Percentiles rank a stretch among this genome's conserved stretches.
phyloP scores from a whole-genome alignment of 2,329 filamentous ascomycete species.

The Scopulariopsis brevicaulis region DNA sequence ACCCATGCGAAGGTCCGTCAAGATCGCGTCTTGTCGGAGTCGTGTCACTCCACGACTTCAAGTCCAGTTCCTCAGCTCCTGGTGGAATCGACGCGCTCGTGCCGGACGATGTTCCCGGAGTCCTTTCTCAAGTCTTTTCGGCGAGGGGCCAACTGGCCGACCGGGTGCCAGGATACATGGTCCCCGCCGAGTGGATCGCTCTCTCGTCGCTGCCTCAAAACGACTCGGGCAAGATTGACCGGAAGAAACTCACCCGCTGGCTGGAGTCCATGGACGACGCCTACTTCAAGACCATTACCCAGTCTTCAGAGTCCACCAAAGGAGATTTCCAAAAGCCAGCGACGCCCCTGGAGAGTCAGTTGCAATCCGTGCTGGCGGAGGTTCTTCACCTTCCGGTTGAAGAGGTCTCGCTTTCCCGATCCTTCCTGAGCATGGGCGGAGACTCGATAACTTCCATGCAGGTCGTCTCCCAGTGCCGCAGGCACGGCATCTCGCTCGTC shows the following conservation, averaged over 20 bases:
- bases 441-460: conserved; percentile 6
- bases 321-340: neutral
- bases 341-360: neutral
- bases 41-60: neutral
- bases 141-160: neutral
- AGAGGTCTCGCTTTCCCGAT: neutral
- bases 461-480: conserved; percentile 5
- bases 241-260: conserved; percentile 29
- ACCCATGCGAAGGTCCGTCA: conserved; percentile 14
- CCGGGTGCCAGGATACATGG: conserved; percentile 25
- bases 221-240: conserved; percentile 36
- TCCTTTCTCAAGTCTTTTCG: neutral
- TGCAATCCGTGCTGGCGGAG: neutral
- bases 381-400: neutral
- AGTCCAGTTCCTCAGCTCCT: neutral
- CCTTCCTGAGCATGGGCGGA: conserved; percentile 3
- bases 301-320: neutral
- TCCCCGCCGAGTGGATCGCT: conserved; percentile 33
- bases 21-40: neutral
- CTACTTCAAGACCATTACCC: neutral
- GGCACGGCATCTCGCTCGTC: conserved; percentile 4
- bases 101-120: neutral
- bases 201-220: conserved; percentile 31
- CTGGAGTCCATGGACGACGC: conserved; percentile 5
- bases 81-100: neutral